Evolutionary conservation across 345 rosid genomes (phyloP).

Genomic region (Pistacia vera): DNA sequence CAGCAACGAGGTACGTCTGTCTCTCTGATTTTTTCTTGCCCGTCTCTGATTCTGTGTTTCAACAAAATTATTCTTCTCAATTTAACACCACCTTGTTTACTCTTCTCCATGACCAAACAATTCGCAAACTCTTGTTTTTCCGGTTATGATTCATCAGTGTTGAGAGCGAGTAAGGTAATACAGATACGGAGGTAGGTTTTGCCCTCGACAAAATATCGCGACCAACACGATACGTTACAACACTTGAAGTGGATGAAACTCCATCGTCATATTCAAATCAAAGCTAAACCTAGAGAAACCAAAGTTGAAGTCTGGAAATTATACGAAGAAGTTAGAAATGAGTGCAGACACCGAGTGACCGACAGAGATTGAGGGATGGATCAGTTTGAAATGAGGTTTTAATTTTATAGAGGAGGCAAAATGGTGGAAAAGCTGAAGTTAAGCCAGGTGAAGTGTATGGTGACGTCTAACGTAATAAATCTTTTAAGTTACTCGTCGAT

Average conservation of each 20-base stretch:
- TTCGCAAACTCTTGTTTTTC: constrained; percentile 7
- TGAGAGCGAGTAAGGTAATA: background rate
- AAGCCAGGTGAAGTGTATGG: background rate
- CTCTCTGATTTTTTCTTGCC: constrained; percentile 49
- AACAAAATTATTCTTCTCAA: background rate
- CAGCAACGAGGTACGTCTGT: constrained; percentile 56
- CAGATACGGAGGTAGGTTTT: constrained; percentile 8
- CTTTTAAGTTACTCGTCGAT: background rate
- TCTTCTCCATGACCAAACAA: constrained; percentile 19
- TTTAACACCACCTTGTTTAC: constrained; percentile 3
- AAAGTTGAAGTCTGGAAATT: background rate
- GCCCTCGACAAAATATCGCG: background rate
- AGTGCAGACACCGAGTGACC: background rate
- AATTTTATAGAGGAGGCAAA: background rate
- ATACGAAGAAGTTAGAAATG: background rate
- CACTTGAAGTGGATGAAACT: constrained; percentile 16
- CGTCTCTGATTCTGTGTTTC: constrained; percentile 24
- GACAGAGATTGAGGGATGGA: background rate
- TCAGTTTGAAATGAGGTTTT: background rate
- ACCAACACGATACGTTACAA: background rate
- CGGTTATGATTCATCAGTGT: background rate
- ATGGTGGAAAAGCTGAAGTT: background rate
- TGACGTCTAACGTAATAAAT: background rate
- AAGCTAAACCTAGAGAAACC: background rate
- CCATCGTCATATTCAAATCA: constrained; percentile 2